Percentiles rank a stretch among this genome's conserved stretches.
Evolutionary conservation across 2,329 filamentous ascomycete species (phyloP).

Genomic region (Sporothrix brunneoviolacea): DNA sequence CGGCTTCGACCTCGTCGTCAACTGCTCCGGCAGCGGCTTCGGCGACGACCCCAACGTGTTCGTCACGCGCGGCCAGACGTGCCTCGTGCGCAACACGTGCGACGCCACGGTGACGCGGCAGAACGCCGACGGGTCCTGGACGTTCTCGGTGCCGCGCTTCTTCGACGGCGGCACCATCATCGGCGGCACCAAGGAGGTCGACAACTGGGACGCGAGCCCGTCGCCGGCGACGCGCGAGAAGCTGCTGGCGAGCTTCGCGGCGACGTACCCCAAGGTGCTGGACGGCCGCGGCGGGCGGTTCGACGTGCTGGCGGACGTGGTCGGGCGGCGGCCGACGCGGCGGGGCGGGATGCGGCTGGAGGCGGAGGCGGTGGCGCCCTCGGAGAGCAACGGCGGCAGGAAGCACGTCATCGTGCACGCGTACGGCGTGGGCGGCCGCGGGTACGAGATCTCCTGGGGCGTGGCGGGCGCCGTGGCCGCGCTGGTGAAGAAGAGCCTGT

Average conservation of each 20-base stretch:
- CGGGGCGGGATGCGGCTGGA: slow-evolving; percentile 47
- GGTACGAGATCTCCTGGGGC: slow-evolving; percentile 56
- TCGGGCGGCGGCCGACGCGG: slow-evolving; percentile 39
- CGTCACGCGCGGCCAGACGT: slow-evolving; percentile 42
- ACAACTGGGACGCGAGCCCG: slow-evolving; percentile 47
- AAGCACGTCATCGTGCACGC: slow-evolving; percentile 40
- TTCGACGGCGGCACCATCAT: slow-evolving; percentile 59
- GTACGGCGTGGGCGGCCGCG: slow-evolving; percentile 55
- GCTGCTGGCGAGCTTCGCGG: slow-evolving; percentile 36
- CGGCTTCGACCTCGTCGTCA: slow-evolving; percentile 31
- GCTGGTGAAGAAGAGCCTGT: slow-evolving; percentile 26
- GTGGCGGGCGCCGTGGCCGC: slow-evolving; percentile 44
- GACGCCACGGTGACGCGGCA: slow-evolving; percentile 49
- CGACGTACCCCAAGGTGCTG: slow-evolving; percentile 30
- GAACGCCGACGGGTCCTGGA: slow-evolving; percentile 55
- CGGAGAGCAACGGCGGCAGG: neutral
- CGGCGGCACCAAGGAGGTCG: slow-evolving; percentile 57
- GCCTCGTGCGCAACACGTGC: slow-evolving; percentile 34
- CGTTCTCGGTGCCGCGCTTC: slow-evolving; percentile 55
- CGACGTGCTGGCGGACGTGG: slow-evolving; percentile 30
- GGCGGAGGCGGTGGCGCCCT: slow-evolving; percentile 32
- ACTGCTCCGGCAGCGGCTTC: slow-evolving; percentile 41
- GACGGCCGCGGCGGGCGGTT: slow-evolving; percentile 10
- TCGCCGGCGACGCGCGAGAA: slow-evolving; percentile 38
- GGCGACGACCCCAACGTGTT: slow-evolving; percentile 31